phyloP scores from a whole-genome alignment of 2,329 filamentous ascomycete genomes.

The Stagonosporopsis tanaceti region DNA sequence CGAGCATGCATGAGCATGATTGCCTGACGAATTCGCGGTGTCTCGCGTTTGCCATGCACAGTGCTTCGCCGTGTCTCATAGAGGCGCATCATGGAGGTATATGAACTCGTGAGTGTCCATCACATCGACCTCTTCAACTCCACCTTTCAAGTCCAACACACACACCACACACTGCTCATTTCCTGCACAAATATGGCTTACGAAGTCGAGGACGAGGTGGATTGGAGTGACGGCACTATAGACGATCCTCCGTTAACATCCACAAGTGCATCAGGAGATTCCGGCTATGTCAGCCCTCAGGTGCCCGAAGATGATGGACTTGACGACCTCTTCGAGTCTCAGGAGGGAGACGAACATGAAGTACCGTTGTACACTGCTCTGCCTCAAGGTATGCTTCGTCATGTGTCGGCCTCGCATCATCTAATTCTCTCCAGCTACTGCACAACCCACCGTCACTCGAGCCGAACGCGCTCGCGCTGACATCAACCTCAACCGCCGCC shows the following conservation, averaged over 20 bases:
- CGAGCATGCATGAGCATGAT: not conserved
- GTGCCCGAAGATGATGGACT: not conserved
- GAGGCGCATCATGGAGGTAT: not conserved
- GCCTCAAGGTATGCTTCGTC: conserved; percentile 12
- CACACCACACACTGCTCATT: not conserved
- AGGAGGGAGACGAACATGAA: not conserved
- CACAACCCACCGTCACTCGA: not conserved
- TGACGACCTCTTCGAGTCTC: conserved; percentile 1
- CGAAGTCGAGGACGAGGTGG: conserved; percentile 32
- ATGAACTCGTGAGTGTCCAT: not conserved
- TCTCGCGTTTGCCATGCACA: not conserved
- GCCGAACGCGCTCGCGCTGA: conserved; percentile 15
- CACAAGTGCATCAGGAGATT: not conserved
- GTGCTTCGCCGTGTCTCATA: not conserved
- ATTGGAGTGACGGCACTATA: conserved; percentile 37
- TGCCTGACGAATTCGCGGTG: not conserved
- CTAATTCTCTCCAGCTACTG: not conserved
- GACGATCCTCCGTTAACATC: not conserved
- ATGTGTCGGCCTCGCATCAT: not conserved
- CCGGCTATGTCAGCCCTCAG: not conserved
- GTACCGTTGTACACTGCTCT: conserved; percentile 15
- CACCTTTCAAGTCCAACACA: not conserved
- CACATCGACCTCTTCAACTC: conserved; percentile 1
- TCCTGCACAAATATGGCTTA: conserved; percentile 17
- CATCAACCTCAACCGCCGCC: conserved; percentile 20